These are phyloP conservation scores for Posidonia australis DNA, from an alignment of 106 monocot species.

Conservation along the genomic window DNA sequence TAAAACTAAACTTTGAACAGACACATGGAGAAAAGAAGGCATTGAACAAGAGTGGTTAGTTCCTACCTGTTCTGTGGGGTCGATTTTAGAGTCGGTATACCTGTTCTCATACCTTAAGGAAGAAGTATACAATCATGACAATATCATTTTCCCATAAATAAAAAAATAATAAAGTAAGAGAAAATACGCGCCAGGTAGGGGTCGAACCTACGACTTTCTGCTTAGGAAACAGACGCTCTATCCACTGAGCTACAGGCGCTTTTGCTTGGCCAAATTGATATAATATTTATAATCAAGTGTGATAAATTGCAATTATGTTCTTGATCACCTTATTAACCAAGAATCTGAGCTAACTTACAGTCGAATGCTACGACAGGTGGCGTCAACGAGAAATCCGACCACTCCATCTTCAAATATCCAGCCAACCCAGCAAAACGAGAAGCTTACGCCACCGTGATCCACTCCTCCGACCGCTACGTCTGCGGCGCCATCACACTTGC, in stretches of 20 bases:
- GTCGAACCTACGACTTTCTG: conserved; percentile 55
- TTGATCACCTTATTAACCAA: background rate
- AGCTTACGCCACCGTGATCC: conserved; percentile 82
- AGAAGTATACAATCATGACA: no score
- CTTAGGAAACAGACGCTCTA: conserved; percentile 95
- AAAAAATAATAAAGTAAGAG: no score
- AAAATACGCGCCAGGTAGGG: conserved; percentile 63
- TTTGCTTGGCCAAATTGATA: no score
- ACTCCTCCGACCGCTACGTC: conserved; percentile 65
- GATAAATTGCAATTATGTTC: background rate
- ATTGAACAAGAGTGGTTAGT: no score
- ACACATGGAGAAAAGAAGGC: no score
- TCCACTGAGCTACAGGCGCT: conserved; percentile 99
- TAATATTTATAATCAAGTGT: background rate
- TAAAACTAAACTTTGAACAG: no score
- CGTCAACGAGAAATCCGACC: conserved; percentile 22
- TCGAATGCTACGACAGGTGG: background rate
- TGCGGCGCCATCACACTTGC: conserved; percentile 80
- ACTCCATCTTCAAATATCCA: conserved; percentile 5
- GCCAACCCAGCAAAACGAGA: conserved; percentile 12
- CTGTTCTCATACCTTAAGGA: no score
- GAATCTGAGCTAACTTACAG: no score
- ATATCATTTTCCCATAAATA: no score
- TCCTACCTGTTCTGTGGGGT: no score
- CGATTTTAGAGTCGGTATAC: no score